Base-by-base conservation (phyloP, 345 rosid genomes). In the Salix exigua region DNA sequence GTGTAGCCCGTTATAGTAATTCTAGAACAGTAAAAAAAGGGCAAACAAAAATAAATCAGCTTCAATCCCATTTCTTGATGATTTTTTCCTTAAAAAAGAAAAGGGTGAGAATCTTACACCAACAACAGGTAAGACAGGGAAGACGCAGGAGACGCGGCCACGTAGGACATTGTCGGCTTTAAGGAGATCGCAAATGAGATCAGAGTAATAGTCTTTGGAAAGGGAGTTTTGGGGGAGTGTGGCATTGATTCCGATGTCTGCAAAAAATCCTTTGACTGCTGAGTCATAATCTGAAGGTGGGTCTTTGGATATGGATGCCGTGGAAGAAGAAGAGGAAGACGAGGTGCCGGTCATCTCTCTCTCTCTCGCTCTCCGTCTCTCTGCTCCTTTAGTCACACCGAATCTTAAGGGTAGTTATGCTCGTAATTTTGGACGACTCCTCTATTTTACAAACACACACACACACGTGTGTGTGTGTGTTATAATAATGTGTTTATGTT, bases 71-170 rank as follows among this genome's bases (percentile, higher is more conserved):
- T 67, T 67, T 38, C 46, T 44, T 38, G 17, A 42, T 21, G 23
- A n/a, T 30, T 12, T 12, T 21, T 12, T 12, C 5, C 28, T 17
- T 2, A 30, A 2, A 33, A 31, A 58, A 14, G 55, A 40, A 58
- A n/a, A 37, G 7, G 18, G 7, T 33, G 66, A 19, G 7, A n/a
- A 69, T 31, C 51, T 83, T 90, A 94, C 98, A 28, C 75, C 1
- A 66, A 89, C 1, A 18, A 79, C 31, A 2, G 96, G 90, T 9
- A 80, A 71, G 84, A 88, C 93, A 82, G 86, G 21, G 87, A 90
- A 80, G 81, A 75, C 62, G 73, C 95, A 90, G 26, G 88, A 76
- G 85, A 91, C 71, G 44, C 62, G 87, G 72, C 94, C 98, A 28
- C 86, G 91, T 17, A 81, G 64, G 82, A 91, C 70, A 58, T 80